phyloP scores from a whole-genome alignment of 1,139 yeast species.

The Candida freyschussii region DNA sequence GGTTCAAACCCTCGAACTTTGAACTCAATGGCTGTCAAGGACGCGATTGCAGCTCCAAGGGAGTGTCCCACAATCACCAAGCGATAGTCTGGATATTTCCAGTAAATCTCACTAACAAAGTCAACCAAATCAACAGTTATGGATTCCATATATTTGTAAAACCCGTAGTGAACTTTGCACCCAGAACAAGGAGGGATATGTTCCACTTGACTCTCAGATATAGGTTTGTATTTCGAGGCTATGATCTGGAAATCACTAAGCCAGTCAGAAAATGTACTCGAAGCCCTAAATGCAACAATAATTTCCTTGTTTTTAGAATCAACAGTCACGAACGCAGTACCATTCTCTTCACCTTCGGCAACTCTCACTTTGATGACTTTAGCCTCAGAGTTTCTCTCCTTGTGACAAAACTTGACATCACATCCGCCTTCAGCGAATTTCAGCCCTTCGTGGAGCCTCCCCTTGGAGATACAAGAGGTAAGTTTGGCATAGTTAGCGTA shows the following conservation, averaged over 20 bases:
- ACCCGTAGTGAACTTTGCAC: slow-evolving; percentile 61
- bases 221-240: slow-evolving; percentile 18
- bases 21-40: slow-evolving; percentile 58
- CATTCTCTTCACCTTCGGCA: slow-evolving; percentile 34
- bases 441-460: slow-evolving; percentile 10
- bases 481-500: slow-evolving; percentile 20
- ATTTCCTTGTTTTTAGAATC: slow-evolving; percentile 37
- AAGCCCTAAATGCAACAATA: slow-evolving; percentile 51
- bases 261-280: slow-evolving; percentile 57
- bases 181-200: slow-evolving; percentile 33
- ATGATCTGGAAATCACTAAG: slow-evolving; percentile 40
- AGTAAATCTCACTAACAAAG: slow-evolving; percentile 13
- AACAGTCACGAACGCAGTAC: slow-evolving; percentile 46
- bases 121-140: slow-evolving; percentile 24
- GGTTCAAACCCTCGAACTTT: slow-evolving; percentile 48
- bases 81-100: slow-evolving; percentile 34
- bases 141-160: slow-evolving; percentile 36
- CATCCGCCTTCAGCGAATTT: slow-evolving; percentile 18
- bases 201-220: slow-evolving; percentile 1
- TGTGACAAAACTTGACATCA: slow-evolving; percentile 15
- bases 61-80: slow-evolving; percentile 66
- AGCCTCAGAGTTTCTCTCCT: slow-evolving; percentile 7
- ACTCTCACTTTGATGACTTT: slow-evolving; percentile 15
- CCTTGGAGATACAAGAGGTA: slow-evolving; percentile 20
- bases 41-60: slow-evolving; percentile 66